Evolutionary conservation across 1,284 basidiomycete genomes (phyloP).

Genomic region (Ganoderma leucocontextum): DNA sequence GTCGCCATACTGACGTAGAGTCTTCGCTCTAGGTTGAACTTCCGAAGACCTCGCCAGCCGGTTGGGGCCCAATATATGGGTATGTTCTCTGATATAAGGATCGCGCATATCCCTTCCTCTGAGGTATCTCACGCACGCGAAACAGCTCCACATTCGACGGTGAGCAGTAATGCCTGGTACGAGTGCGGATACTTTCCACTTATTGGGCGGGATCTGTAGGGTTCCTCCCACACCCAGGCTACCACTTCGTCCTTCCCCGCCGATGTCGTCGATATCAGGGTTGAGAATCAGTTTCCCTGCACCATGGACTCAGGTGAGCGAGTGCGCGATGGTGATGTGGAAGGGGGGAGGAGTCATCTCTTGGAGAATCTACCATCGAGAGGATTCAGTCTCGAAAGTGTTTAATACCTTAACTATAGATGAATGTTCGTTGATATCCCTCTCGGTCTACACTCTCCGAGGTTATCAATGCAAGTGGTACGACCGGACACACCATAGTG

Average conservation of each 20-base stretch:
- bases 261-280: neutral
- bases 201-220: neutral
- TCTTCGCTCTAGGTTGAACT: neutral
- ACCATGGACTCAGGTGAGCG: neutral
- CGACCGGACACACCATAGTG: too few relatives aligned
- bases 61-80: neutral
- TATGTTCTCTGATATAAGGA: neutral
- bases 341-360: neutral
- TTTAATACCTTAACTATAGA: too few relatives aligned
- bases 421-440: too few relatives aligned
- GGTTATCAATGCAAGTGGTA: too few relatives aligned
- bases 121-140: neutral
- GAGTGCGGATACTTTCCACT: neutral
- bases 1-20: neutral
- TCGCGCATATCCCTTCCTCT: neutral
- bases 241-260: neutral
- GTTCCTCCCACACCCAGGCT: too few relatives aligned
- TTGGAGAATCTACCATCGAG: too few relatives aligned
- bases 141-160: neutral
- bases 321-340: neutral
- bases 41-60: neutral
- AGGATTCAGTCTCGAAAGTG: too few relatives aligned
- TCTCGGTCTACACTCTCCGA: too few relatives aligned
- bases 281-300: neutral
- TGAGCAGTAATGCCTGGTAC: neutral